Evolutionary conservation across 495 filamentous ascomycete species (phyloP), one percentile per base, ranked within the genome.

Genomic region (Aspergillus sclerotiicarbonarius): DNA sequence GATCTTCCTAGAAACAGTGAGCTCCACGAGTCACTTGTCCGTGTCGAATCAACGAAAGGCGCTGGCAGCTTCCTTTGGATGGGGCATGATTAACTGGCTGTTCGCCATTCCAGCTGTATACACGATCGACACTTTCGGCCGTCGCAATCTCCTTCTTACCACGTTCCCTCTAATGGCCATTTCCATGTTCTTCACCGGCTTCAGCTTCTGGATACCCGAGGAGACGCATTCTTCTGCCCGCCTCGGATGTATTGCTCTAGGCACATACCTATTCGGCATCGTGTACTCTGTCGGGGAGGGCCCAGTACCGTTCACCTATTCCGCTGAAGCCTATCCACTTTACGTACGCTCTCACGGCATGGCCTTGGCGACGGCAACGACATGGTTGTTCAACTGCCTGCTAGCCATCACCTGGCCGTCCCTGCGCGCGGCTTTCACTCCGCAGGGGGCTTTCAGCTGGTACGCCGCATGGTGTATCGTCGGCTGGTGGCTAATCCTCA

Each of bases 121-220:
- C 67, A 91, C 88, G 5, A 93, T 93, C 57, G 89, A 93, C 66
- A 90, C 86, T 0, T 91, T 89, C 59, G 90, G 90, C n/a, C 85
- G 90, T 3, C 81, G 90, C 16, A 91, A 91, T 59, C 81, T 94
- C 8, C 78, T 93, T 6, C 79, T 93, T 13, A 79, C 80, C 1
- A 93, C 89, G 6, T 92, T 92, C 70, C 90, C 90, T 0, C 75
- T 91, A 7, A 90, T 94, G 87, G 66, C 82, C 0, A 57, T 90
- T 8, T 84, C 79, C 66, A 73, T 92, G 39, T 84, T 92, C 62
- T 91, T 90, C 68, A 91, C 90, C 0, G 90, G 90, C 15, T 90
- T 92, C 69, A 86, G 79, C 46, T 92, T 92, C 75, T 90, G 78
- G 76, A 91, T 93, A 52, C 83, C 85, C 4, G 68, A 76, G 1